Evolutionary conservation across 73 alveolate species (phyloP), one percentile per base, ranked within the genome.

Genomic region (Paramecium sonneborni): DNA sequence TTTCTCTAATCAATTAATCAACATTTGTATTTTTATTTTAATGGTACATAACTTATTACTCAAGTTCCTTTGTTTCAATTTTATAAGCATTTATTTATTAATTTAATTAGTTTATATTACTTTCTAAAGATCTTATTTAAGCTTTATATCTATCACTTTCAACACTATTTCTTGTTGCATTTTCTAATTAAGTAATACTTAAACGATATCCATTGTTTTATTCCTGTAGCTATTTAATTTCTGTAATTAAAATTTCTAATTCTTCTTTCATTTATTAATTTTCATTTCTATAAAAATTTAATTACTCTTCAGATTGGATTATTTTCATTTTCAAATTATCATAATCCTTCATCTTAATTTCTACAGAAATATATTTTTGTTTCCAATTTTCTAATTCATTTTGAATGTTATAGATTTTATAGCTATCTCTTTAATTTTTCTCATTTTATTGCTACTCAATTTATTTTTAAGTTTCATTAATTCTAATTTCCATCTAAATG

Each of bases 301-400:
- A 11, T 26, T 79, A 38, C 21, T 26, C 41, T 20, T 79, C 90
- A 1, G 1, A 23, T 44, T 79, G 24, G 9, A 44, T 39, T 8
- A 79, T 32, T 43, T 23, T 21, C 30, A 30, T 21, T 79, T 56
- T 79, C 9, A 14, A 79, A 11, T 12, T 20, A 4, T 79, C 90
- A 79, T 43, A 79, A 30, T 79, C 90, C n/a, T 79, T 79, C 72
- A 79, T 39, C 14, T 79, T 79, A 28, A 79, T 39, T 41, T 79
- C 90, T 20, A 46, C 9, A 8, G 35, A 21, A 9, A 79, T 20
- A 21, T 79, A 79, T 9, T 23, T 38, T 23, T 21, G 18, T 18
- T 79, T 79, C 90, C 90, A 79, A 20, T 1, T 24, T 7, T 79
- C 74, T 9, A 23, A 12, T 5, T 79, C 90, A 38, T 18, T 24